A percentile compares a stretch with the other conserved stretches of the same genome.
Conservation (phyloP, 129 eudicot species). For the carrot (Daucus carota) region DH1_v3.0 NC_030381.2:6007501-6008000, state of each 20-base stretch:
- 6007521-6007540: constrained; percentile 40
- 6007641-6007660: constrained; percentile 53
- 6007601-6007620: constrained; percentile 63
- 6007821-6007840: constrained; percentile 68
- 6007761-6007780: constrained; percentile 55
- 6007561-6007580: constrained; percentile 75
- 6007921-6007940: constrained; percentile 15
- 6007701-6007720: constrained; percentile 83
- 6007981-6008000: constrained; percentile 34
- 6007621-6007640: constrained; percentile 63
- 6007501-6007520: constrained; percentile 61
- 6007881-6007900: constrained; percentile 73
- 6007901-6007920: constrained; percentile 35
- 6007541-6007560: constrained; percentile 71
- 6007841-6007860: constrained; percentile 93
- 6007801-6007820: constrained; percentile 58
- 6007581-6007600: constrained; percentile 70
- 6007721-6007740: constrained; percentile 77
- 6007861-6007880: constrained; percentile 85
- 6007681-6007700: constrained; percentile 57
- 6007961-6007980: constrained; percentile 26
- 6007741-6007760: constrained; percentile 85
- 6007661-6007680: constrained; percentile 62
- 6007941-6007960: constrained; percentile 21
- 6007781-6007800: constrained; percentile 68